A percentile compares a stretch with the other conserved stretches of the same genome.
These are phyloP conservation scores for Syzygium syzygioides DNA, from an alignment of 441 rosid genomes.

Conservation along the genomic window DNA sequence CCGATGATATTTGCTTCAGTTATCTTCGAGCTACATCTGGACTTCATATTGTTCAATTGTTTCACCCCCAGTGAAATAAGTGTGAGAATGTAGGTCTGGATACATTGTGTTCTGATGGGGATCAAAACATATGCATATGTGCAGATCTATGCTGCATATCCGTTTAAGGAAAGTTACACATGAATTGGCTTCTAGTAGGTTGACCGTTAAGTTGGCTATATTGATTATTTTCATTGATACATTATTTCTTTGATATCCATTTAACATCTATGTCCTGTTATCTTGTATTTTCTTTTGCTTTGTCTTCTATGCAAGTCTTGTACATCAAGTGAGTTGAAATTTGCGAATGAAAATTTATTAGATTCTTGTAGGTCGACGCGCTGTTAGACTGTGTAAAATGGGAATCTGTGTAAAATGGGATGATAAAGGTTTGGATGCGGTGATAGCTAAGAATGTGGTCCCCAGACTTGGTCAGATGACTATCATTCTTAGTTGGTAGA, in stretches of 20 bases:
- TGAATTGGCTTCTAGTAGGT: background rate
- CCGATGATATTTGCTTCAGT: constrained; percentile 25
- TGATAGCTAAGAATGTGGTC: constrained; percentile 72
- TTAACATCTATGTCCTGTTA: background rate
- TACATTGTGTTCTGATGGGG: background rate
- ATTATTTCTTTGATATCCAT: background rate
- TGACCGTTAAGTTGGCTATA: background rate
- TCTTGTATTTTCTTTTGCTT: background rate
- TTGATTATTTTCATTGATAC: background rate
- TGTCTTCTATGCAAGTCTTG: background rate
- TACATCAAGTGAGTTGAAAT: background rate
- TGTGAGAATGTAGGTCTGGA: background rate
- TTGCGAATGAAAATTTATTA: background rate
- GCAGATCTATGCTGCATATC: background rate
- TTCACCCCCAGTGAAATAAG: background rate
- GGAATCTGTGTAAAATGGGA: constrained; percentile 61
- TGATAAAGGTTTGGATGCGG: constrained; percentile 80
- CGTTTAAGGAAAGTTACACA: background rate
- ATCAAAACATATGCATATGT: background rate
- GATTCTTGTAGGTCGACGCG: constrained; percentile 44
- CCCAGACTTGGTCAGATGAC: constrained; percentile 37
- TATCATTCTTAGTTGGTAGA: constrained; percentile 20
- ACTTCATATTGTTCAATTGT: constrained; percentile 23
- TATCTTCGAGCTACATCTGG: constrained; percentile 66
- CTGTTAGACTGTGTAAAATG: constrained; percentile 40